Conservation (phyloP, 2,329 filamentous ascomycete species). For the Trichophyton mentagrophytes region DNA sequence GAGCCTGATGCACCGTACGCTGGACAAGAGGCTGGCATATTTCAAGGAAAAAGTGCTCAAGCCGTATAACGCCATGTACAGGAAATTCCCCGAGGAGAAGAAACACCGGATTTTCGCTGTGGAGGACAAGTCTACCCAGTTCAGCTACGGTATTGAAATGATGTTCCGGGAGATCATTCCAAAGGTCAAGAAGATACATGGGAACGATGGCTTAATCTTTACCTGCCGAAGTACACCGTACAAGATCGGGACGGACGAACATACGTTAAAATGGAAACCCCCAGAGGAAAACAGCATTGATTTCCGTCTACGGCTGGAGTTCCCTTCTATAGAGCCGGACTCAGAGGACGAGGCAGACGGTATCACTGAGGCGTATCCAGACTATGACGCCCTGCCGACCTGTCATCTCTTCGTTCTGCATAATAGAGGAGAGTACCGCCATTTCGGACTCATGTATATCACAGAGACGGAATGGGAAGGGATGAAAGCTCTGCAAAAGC, state of each 20-base stretch:
- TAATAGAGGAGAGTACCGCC: constrained; percentile 51
- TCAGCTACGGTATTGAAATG: constrained; percentile 76
- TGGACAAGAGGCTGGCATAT: constrained; percentile 81
- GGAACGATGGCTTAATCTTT: constrained; percentile 94
- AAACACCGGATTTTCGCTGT: constrained; percentile 64
- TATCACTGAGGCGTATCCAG: constrained; percentile 48
- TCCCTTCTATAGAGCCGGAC: constrained; percentile 58
- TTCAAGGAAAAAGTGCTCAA: constrained; percentile 69
- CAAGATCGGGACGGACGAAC: constrained; percentile 75
- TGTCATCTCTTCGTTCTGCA: constrained; percentile 60
- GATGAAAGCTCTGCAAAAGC: constrained; percentile 59
- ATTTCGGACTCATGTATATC: constrained; percentile 56
- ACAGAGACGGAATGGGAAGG: constrained; percentile 69
- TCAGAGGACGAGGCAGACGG: constrained; percentile 55
- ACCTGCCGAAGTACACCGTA: constrained; percentile 85
- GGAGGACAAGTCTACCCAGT: constrained; percentile 78
- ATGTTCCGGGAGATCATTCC: constrained; percentile 86
- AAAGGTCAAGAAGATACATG: constrained; percentile 58
- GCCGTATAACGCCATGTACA: constrained; percentile 59
- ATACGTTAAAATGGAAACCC: constrained; percentile 98
- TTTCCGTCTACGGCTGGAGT: constrained; percentile 67
- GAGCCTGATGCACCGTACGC: constrained; percentile 60
- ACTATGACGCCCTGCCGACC: constrained; percentile 70
- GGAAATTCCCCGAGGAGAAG: constrained; percentile 61
- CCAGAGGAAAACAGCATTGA: constrained; percentile 91